Base-by-base conservation (phyloP, 306 rosid species). In the Lablab purpureus region DNA sequence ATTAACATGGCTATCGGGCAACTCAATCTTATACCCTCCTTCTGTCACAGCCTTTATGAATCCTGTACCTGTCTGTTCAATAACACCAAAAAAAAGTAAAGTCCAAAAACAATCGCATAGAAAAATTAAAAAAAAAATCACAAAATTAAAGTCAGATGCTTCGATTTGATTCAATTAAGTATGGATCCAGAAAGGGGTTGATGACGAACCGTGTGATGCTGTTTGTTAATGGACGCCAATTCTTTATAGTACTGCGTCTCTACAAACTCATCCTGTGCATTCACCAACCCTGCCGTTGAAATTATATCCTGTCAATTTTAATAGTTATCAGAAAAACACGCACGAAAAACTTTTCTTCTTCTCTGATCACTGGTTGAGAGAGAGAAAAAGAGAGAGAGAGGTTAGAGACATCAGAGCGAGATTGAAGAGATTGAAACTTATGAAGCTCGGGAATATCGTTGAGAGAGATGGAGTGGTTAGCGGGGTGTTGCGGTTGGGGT, bases 61-160 rank as follows among this genome's bases (percentile, higher is more conserved):
- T 80, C 97, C 97, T 69, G 58, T 89, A 51, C 96, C 94, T 2
- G 90, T 93, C 94, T 93, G 85, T 47, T 75, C 51, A 74, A 65
- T 11, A 43, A 43, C 5, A n/a, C 10, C 13, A 18, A 67, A 56
- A 68, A 58, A 60, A 40, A 36, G 41, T 0, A 37, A 37, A 9
- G 11, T 37, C 3, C 43, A 37, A 37, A 3, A 43, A 43, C 1
- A 12, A 43, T 43, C 49, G 5, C 17, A 40, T 9, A 41, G 49
- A 0, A 43, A 43, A 0, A 3, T 43, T 34, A n/a, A n/a, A 34
- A 34, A 34, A 1, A 6, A 43, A 7, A 3, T 12, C 17, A 60
- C 1, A 74, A 22, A 64, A 65, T 18, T 2, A 71, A 76, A 51
- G 17, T 27, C 3, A 7, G 27, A 52, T 10, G 14, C 7, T 5